These are phyloP conservation scores for Peronospora tabacina DNA, from an alignment of 352 stramenopile genomes.

Conservation along the genomic window DNA sequence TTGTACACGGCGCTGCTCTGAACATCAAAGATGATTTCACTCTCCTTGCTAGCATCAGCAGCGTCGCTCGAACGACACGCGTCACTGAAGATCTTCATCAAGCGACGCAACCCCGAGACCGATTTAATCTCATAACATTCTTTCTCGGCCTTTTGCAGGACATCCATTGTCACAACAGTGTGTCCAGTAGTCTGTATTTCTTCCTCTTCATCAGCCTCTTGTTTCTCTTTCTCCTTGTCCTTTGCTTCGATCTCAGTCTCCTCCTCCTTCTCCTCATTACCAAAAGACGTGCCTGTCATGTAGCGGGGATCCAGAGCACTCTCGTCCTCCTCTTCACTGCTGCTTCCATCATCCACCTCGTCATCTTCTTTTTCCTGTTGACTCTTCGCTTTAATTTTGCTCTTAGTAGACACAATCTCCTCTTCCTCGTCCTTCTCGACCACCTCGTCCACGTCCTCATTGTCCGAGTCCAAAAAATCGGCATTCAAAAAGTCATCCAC, in stretches of 20 bases:
- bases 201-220: constrained; percentile 15
- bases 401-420: constrained; percentile 1
- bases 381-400: constrained; percentile 15
- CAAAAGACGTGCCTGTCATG: constrained; percentile 39
- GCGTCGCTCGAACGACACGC: constrained; percentile 90
- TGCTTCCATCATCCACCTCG: constrained; percentile 41
- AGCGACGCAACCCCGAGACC: constrained; percentile 81
- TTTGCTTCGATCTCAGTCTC: constrained; percentile 26
- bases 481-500: constrained; percentile 82
- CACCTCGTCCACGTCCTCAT: constrained; percentile 21
- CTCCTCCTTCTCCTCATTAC: constrained; percentile 30
- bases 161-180: constrained; percentile 68
- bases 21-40: constrained; percentile 87
- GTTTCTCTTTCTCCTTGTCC: constrained; percentile 19
- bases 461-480: constrained; percentile 74
- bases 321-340: constrained; percentile 81
- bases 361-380: constrained; percentile 38
- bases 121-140: constrained; percentile 85
- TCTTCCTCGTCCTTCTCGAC: constrained; percentile 22
- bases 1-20: constrained; percentile 93
- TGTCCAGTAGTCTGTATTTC: constrained; percentile 31
- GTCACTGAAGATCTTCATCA: constrained; percentile 92
- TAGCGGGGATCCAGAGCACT: constrained; percentile 72
- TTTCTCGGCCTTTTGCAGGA: constrained; percentile 77
- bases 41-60: constrained; percentile 52